phyloP scores from a whole-genome alignment of 441 rosid genomes.

The Eutrema salsugineum region DNA sequence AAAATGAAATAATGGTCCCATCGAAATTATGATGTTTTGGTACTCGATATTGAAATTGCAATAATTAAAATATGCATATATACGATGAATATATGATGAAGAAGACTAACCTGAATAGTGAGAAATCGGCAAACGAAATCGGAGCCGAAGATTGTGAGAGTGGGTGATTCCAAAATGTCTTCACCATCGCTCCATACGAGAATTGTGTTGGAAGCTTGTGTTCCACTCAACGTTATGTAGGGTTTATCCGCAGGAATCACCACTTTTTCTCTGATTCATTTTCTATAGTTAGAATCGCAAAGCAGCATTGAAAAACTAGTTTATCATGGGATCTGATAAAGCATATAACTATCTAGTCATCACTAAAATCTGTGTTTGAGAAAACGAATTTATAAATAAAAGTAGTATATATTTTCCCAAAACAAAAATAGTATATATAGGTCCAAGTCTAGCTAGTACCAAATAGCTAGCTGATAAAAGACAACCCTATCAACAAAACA shows the following conservation, averaged over 20 bases:
- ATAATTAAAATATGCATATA: not conserved
- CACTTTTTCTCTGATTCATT: constrained; percentile 53
- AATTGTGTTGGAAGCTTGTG: constrained; percentile 39
- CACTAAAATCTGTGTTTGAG: not conserved
- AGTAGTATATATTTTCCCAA: no score
- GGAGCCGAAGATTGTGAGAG: constrained; percentile 56
- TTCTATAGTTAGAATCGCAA: not conserved
- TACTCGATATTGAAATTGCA: not conserved
- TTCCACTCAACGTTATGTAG: constrained; percentile 69
- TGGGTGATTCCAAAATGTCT: constrained; percentile 48
- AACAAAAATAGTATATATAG: no score
- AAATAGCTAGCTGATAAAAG: not conserved
- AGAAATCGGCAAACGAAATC: constrained; percentile 57
- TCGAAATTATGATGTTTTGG: not conserved
- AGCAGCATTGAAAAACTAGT: not conserved
- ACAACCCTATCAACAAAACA: not conserved
- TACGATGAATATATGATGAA: not conserved
- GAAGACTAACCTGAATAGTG: constrained; percentile 56
- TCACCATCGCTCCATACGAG: constrained; percentile 51
- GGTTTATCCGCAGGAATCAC: constrained; percentile 67
- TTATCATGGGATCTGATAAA: not conserved
- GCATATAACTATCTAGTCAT: not conserved
- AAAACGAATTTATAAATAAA: not conserved
- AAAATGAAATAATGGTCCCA: no score
- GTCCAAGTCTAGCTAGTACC: not conserved